A percentile compares a stretch with the other conserved stretches of the same genome.
phyloP scores from a whole-genome alignment of 768 basidiomycete species.

The Russula lepida region DNA sequence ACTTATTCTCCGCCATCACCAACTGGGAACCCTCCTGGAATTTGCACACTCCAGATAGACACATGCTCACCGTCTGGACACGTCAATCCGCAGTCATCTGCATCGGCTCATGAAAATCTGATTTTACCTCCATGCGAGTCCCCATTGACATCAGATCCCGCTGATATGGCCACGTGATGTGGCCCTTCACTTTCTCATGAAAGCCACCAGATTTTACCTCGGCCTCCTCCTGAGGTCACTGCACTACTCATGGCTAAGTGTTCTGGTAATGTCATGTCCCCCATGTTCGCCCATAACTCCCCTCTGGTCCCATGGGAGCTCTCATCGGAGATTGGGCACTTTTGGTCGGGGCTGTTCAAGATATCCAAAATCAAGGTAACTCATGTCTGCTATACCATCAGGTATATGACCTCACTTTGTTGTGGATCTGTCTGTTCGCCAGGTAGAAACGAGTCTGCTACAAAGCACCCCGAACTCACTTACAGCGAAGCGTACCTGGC shows the following conservation, averaged over 20 bases:
- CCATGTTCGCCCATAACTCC: constrained; percentile 12
- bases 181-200: not conserved
- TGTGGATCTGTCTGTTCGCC: no score
- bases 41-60: not conserved
- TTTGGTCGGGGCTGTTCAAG: constrained; percentile 20
- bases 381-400: not conserved
- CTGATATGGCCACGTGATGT: not conserved
- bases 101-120: not conserved
- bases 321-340: constrained; percentile 12
- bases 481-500: constrained; percentile 3
- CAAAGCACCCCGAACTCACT: not conserved
- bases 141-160: not conserved
- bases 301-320: constrained; percentile 20
- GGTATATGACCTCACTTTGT: not conserved
- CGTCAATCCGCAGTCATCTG: not conserved
- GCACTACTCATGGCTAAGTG: not conserved
- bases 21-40: not conserved
- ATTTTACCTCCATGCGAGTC: not conserved
- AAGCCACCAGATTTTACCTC: not conserved
- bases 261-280: not conserved
- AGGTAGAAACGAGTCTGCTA: constrained; percentile 4
- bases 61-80: not conserved
- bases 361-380: constrained; percentile 14
- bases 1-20: not conserved
- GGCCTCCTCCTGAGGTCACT: constrained; percentile 14